These are phyloP conservation scores for Boletellus sp. DNA, from an alignment of 1,284 basidiomycete genomes.

Conservation along the genomic window DNA sequence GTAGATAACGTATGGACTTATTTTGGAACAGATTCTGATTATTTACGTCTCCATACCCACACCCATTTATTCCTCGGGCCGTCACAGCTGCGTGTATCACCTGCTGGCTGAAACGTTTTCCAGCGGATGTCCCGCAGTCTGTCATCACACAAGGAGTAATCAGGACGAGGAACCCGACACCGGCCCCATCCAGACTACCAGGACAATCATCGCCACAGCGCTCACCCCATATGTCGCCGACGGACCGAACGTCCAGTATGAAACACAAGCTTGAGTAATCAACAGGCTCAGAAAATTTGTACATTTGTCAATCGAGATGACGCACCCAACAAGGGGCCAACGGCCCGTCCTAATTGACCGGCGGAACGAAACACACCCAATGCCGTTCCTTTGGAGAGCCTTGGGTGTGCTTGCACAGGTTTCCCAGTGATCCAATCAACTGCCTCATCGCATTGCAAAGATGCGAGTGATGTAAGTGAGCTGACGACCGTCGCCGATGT, in stretches of 20 bases:
- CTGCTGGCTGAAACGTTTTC: conserved; percentile 4
- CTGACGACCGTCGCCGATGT: conserved; percentile 92
- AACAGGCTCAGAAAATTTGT: conserved; percentile 3
- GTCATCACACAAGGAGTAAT: conserved; percentile 5
- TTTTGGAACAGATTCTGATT: conserved; percentile 10
- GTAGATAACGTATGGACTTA: conserved; percentile 14
- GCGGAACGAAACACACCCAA: conserved; percentile 82
- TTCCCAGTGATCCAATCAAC: conserved; percentile 58
- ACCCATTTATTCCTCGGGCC: conserved; percentile 5
- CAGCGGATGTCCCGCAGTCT: no score
- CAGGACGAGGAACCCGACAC: conserved; percentile 23
- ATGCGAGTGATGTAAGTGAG: conserved; percentile 81
- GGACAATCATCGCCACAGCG: conserved; percentile 59
- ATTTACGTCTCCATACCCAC: conserved; percentile 10
- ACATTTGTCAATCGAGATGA: conserved; percentile 9
- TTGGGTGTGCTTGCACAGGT: conserved; percentile 50
- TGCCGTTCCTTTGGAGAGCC: conserved; percentile 79
- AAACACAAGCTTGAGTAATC: conserved; percentile 60
- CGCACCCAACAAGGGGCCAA: conserved; percentile 81
- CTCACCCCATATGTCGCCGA: conserved; percentile 68
- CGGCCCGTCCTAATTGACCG: conserved; percentile 85
- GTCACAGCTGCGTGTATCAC: conserved; percentile 2
- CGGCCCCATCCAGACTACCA: conserved; percentile 52
- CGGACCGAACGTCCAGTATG: conserved; percentile 87
- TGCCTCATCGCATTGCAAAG: conserved; percentile 78